Evolutionary conservation across 2,329 filamentous ascomycete species (phyloP), one percentile per base, ranked within the genome.

Genomic region (Albifimbria verrucaria): DNA sequence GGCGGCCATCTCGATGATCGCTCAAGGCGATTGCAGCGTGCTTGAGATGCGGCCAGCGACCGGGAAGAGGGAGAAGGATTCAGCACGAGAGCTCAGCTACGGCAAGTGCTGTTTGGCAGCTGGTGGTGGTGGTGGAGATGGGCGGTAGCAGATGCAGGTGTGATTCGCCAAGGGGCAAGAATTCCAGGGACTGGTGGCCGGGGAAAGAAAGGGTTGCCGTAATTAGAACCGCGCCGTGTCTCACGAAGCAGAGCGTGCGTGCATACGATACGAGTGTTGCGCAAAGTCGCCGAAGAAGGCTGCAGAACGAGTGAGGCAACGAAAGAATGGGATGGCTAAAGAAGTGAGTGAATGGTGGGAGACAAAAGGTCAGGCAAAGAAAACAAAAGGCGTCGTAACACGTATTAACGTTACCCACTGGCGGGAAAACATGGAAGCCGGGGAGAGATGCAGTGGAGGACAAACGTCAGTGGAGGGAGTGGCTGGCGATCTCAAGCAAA

Each of bases 1-100:
- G 58, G 81, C 76, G 44, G 83, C 79, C 85, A 87, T 87, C n/a
- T 44, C 6, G 18, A 7, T 12, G 42, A 44, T 12, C 12, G 32
- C 32, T 62, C 50, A 75, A 68, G 57, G 55, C 51, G 56, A 28
- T 44, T n/a, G n/a, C n/a, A n/a, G n/a, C n/a, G n/a, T n/a, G n/a
- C n/a, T n/a, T n/a, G n/a, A n/a, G n/a, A n/a, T n/a, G n/a, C n/a
- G n/a, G n/a, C n/a, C n/a, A n/a, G n/a, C n/a, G n/a, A n/a, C n/a
- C n/a, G n/a, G n/a, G n/a, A n/a, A n/a, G n/a, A n/a, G n/a, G n/a
- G n/a, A n/a, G n/a, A n/a, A n/a, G n/a, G n/a, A n/a, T n/a, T n/a
- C n/a, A n/a, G n/a, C n/a, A n/a, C n/a, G n/a, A n/a, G n/a, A n/a
- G n/a, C n/a, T n/a, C n/a, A n/a, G n/a, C n/a, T n/a, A n/a, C n/a